Evolutionary conservation across 129 eudicot genomes (phyloP).

Genomic region (Flaveria ramosissima): DNA sequence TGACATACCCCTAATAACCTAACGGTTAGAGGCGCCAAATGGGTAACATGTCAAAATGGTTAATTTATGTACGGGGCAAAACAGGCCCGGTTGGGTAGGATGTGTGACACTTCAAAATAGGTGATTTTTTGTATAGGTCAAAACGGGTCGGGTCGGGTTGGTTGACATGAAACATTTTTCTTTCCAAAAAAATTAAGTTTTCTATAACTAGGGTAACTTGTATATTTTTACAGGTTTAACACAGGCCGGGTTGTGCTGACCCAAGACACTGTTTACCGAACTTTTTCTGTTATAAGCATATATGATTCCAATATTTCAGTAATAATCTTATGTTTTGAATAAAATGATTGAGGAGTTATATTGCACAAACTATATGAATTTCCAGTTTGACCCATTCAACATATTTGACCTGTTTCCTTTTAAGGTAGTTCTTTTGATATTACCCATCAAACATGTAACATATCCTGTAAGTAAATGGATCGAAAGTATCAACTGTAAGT

Average conservation of each 20-base stretch:
- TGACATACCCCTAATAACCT: not conserved
- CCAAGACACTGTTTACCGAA: not conserved
- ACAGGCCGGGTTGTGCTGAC: not conserved
- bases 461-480: not conserved
- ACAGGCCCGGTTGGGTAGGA: not conserved
- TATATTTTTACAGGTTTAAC: not conserved
- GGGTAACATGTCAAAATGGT: not conserved
- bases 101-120: not conserved
- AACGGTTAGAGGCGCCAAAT: not conserved
- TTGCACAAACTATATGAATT: not conserved
- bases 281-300: not conserved
- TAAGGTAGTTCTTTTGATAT: conserved; percentile 18
- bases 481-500: not conserved
- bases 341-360: not conserved
- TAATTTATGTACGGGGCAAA: not conserved
- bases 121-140: not conserved
- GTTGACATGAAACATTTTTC: not conserved
- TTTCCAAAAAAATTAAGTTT: not conserved
- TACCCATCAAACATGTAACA: not conserved
- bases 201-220: not conserved
- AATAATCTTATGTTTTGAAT: not conserved
- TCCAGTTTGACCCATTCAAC: not conserved
- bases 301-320: not conserved
- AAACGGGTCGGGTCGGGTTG: not conserved
- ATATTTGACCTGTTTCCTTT: not conserved